Base-by-base conservation (phyloP, 805 yeast genomes). In the Candida xyloterini region DNA sequence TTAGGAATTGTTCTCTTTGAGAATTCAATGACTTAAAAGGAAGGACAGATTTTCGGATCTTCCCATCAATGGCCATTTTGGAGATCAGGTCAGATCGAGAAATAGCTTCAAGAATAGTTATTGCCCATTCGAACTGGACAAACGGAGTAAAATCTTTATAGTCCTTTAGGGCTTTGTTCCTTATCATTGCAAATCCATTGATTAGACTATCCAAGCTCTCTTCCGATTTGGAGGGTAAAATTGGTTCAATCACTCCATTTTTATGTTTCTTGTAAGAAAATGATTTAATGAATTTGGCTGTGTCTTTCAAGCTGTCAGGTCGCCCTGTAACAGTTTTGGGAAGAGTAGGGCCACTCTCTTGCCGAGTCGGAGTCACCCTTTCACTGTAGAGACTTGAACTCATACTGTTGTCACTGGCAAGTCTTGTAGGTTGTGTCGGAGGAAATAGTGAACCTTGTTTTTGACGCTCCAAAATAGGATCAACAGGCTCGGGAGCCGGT, bases 121-220 rank as follows among this genome's bases (percentile, higher is more conserved):
- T 72, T n/a, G 85, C 83, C 76, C 82, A 79, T 32, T 68, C 70
- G 42, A 81, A 65, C 59, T 81, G 89, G n/a, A 76, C 58, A 5
- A 56, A 63, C 0, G 81, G 75, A 7, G 75, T 67, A 44, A 73
- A 74, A 10, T 38, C 45, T 33, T 57, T 53, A 39, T 62, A 64
- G 42, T 68, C 71, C 14, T 45, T 48, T 32, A 65, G 50, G 1
- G 71, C 69, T 11, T 46, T 41, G 2, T 62, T 59, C 40, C 68
- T 57, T 4, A 55, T 45, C 4, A 35, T 40, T 11, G 50, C 50
- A 35, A 68, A 68, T n/a, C 57, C 51, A 10, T 35, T 34, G 15
- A 63, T 51, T 1, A 52, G 32, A 8, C 36, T 34, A 7, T 56
- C 62, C 7, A 52, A 24, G 8, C 62, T 38, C 28, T 59, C 65